Percentiles rank a stretch among this genome's conserved stretches.
Evolutionary conservation across 2,329 filamentous ascomycete genomes (phyloP).

Genomic region (Monosporascus sp.): DNA sequence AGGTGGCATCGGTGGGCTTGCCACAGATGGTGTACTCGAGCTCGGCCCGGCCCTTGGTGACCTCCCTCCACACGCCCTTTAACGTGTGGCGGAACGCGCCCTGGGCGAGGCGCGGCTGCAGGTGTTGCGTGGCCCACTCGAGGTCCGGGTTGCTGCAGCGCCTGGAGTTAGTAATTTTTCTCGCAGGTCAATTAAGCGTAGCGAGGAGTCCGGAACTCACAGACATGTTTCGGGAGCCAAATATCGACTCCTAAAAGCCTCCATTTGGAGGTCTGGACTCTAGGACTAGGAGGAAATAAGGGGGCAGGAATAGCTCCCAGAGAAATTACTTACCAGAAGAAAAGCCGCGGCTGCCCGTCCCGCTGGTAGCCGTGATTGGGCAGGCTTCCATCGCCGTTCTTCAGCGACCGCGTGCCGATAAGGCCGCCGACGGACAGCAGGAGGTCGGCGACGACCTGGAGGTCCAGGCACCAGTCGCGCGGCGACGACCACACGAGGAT

Average conservation of each 20-base stretch:
- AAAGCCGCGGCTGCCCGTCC: constrained; percentile 61
- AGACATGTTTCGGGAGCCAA: too few species aligned
- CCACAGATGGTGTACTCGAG: constrained; percentile 57
- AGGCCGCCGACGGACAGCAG: constrained; percentile 44
- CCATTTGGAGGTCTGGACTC: too few species aligned
- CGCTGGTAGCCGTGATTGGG: constrained; percentile 35
- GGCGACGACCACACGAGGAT: constrained; percentile 31
- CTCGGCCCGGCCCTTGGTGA: constrained; percentile 32
- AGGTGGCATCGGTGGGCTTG: constrained; percentile 61
- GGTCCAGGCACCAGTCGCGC: constrained; percentile 31
- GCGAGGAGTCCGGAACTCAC: too few species aligned
- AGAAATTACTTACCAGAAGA: constrained; percentile 43
- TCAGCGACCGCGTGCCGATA: constrained; percentile 56
- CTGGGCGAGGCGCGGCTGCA: constrained; percentile 63
- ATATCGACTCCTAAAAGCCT: too few species aligned
- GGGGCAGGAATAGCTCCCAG: too few species aligned
- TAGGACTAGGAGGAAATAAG: too few species aligned
- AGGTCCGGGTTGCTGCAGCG: constrained; percentile 55
- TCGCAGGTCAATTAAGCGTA: too few species aligned
- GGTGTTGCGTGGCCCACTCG: constrained; percentile 63
- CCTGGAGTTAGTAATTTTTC: too few species aligned
- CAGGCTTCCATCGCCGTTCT: constrained; percentile 44
- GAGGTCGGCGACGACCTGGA: constrained; percentile 27
- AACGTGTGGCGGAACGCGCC: constrained; percentile 64
- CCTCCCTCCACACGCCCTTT: constrained; percentile 56